Evolutionary conservation across 108 stramenopile genomes (phyloP), one percentile per base, ranked within the genome.

Genomic region (Parietichytrium sp.): DNA sequence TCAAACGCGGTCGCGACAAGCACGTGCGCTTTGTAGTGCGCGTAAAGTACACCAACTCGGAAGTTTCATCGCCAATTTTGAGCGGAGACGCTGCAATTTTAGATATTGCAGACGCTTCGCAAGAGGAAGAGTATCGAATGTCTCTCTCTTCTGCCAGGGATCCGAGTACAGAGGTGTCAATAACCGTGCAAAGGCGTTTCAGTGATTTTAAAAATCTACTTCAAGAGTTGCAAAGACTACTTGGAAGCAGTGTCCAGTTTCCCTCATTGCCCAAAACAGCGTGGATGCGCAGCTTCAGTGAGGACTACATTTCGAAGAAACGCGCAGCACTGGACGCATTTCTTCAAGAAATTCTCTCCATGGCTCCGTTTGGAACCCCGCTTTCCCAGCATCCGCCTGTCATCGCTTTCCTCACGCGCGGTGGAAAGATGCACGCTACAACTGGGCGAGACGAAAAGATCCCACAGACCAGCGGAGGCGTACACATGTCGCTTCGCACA

Each of bases 1-100:
- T 72, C 20, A 72, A 72, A 25, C 29, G 20, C 23, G 33, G 38
- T 45, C 45, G 38, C 16, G 61, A 72, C 42, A 72, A 10, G 61
- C 61, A 72, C 61, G 61, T 72, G 10, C 61, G 61, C 42, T 72
- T 33, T 25, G 25, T 72, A n/a, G 45, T 72, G n/a, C 61, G 61
- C 13, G 61, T 72, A 10, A 33, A 72, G 38, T n/a, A n/a, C n/a
- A n/a, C n/a, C n/a, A n/a, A n/a, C n/a, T n/a, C n/a, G n/a, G n/a
- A n/a, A n/a, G n/a, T n/a, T n/a, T n/a, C n/a, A n/a, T n/a, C n/a
- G n/a, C n/a, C n/a, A n/a, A n/a, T n/a, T n/a, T n/a, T n/a, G n/a
- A n/a, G n/a, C n/a, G n/a, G n/a, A n/a, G n/a, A n/a, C n/a, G n/a
- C n/a, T n/a, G n/a, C n/a, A n/a, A n/a, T n/a, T n/a, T n/a, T n/a